phyloP scores from a whole-genome alignment of 768 basidiomycete genomes.

The Leccinum fibrillosum region DNA sequence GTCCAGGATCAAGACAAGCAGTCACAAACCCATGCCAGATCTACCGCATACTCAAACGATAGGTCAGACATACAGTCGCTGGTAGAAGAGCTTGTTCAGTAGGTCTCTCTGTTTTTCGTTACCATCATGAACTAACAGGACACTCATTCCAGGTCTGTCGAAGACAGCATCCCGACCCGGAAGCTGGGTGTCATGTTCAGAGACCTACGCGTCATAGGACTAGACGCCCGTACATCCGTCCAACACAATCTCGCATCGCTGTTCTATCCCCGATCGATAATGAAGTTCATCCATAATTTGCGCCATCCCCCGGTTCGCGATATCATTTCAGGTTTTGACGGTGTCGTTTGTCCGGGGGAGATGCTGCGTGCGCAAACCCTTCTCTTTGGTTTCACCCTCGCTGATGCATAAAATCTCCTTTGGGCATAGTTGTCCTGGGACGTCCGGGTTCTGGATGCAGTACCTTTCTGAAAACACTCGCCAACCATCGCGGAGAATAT shows the following conservation, averaged over 20 bases:
- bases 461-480: slow-evolving; percentile 50
- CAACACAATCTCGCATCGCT: slow-evolving; percentile 51
- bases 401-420: neutral
- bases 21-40: neutral
- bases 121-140: neutral
- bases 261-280: slow-evolving; percentile 21
- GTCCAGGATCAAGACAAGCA: neutral
- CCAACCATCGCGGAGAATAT: slow-evolving; percentile 41
- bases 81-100: slow-evolving; percentile 9
- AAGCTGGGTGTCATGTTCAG: slow-evolving; percentile 50
- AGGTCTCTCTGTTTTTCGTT: too few species aligned
- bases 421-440: slow-evolving; percentile 67
- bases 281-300: slow-evolving; percentile 33
- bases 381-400: neutral
- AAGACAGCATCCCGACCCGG: slow-evolving; percentile 33
- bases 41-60: neutral
- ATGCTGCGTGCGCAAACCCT: slow-evolving; percentile 59
- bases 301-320: slow-evolving; percentile 61
- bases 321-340: slow-evolving; percentile 46
- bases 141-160: slow-evolving; percentile 26
- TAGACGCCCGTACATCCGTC: slow-evolving; percentile 40
- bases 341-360: slow-evolving; percentile 64
- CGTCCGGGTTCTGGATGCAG: slow-evolving; percentile 66
- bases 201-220: slow-evolving; percentile 51
- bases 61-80: slow-evolving; percentile 11